phyloP scores from a whole-genome alignment of 2,329 filamentous ascomycete genomes.

The Xylariales sp. region DNA sequence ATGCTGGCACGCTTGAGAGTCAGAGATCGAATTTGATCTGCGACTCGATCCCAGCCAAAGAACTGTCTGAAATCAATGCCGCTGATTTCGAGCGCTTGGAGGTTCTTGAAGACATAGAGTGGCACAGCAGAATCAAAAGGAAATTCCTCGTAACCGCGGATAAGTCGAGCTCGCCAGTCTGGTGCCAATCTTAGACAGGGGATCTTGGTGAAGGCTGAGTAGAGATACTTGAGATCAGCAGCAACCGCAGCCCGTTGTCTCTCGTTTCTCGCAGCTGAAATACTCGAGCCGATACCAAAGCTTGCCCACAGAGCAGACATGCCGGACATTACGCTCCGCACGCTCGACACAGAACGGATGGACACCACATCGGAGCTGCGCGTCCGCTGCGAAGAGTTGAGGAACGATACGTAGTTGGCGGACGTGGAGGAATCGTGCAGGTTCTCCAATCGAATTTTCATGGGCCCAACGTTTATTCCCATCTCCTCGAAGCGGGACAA shows the following conservation, averaged over 20 bases:
- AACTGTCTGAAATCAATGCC: conserved; percentile 96
- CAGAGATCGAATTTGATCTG: conserved; percentile 86
- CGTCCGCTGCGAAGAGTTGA: conserved; percentile 76
- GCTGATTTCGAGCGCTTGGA: conserved; percentile 88
- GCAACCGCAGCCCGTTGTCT: conserved; percentile 83
- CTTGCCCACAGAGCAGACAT: conserved; percentile 93
- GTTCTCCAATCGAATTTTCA: conserved; percentile 94
- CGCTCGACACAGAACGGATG: conserved; percentile 92
- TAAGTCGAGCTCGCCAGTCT: conserved; percentile 88
- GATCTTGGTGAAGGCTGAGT: conserved; percentile 98
- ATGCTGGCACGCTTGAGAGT: conserved; percentile 83
- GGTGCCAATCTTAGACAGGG: conserved; percentile 84
- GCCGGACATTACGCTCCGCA: conserved; percentile 94
- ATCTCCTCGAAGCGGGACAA: conserved; percentile 94
- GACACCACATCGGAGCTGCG: conserved; percentile 81
- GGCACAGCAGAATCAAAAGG: conserved; percentile 97
- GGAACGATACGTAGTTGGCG: conserved; percentile 92
- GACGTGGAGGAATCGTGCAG: conserved; percentile 83
- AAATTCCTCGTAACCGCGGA: conserved; percentile 93
- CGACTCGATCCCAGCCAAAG: conserved; percentile 91
- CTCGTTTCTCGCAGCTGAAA: conserved; percentile 77
- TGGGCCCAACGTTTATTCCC: conserved; percentile 83
- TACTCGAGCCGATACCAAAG: conserved; percentile 76
- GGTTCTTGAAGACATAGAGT: conserved; percentile 94
- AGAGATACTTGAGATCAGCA: conserved; percentile 89